Conservation (phyloP, 2,329 filamentous ascomycete species). For the Apiospora malaysiana region DNA sequence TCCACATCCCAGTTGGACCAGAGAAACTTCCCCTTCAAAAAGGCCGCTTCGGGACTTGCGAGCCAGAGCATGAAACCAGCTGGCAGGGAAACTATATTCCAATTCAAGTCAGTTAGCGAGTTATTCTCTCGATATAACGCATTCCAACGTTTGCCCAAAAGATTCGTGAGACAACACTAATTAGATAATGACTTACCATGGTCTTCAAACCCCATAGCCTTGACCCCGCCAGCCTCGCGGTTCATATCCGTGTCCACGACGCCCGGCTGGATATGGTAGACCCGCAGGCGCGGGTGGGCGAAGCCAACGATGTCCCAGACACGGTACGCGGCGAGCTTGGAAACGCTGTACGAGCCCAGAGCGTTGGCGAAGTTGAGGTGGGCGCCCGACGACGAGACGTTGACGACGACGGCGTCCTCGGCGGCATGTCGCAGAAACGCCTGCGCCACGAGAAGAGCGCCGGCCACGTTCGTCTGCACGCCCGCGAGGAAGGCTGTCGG, state of each 20-base stretch:
- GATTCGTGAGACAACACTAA: no score
- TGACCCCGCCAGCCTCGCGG: conserved; percentile 27
- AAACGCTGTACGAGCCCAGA: conserved; percentile 46
- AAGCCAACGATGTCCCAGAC: conserved; percentile 48
- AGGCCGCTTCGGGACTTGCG: conserved; percentile 49
- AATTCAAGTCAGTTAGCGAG: conserved; percentile 25
- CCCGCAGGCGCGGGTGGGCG: conserved; percentile 46
- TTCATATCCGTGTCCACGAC: conserved; percentile 37
- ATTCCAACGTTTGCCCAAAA: no score
- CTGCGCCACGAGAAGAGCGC: conserved; percentile 40
- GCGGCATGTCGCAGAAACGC: conserved; percentile 42
- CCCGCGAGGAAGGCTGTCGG: conserved; percentile 40
- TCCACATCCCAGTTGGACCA: conserved; percentile 59
- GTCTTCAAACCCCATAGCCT: conserved; percentile 29
- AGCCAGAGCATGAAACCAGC: conserved; percentile 52
- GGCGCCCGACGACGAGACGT: conserved; percentile 42
- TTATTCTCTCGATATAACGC: no score
- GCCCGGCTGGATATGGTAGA: conserved; percentile 52
- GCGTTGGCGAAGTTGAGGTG: conserved; percentile 38
- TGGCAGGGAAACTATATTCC: conserved; percentile 40
- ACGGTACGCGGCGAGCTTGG: conserved; percentile 48
- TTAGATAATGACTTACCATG: conserved; percentile 36
- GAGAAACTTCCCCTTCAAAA: conserved; percentile 52
- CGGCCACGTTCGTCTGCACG: conserved; percentile 42
- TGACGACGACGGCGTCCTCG: conserved; percentile 40